Evolutionary conservation across 345 rosid genomes (phyloP), one percentile per base, ranked within the genome.

Genomic region (Pugionium cornutum): DNA sequence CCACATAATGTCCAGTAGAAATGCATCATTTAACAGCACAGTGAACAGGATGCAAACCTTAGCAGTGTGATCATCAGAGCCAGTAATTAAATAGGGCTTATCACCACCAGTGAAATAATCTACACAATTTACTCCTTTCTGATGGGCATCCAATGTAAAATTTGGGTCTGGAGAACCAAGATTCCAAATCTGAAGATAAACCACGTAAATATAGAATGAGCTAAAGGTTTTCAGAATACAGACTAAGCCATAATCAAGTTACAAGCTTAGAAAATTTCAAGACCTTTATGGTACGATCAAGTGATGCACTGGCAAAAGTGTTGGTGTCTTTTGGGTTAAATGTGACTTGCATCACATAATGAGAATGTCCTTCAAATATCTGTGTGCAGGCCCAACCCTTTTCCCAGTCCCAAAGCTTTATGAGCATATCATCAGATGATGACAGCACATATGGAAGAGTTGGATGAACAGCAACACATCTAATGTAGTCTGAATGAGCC

Each of bases 361-460:
- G 99, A 6, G 99, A 94, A 58, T 94, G 99, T 10, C 99, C 99
- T 77, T 90, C 99, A 65, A 94, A 94, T 46, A 88, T 84, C 70
- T 86, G 95, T 68, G 92, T 81, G 69, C 96, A 90, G 28, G 77
- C 80, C 99, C 99, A 94, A 68, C 89, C 91, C 78, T 90, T 90
- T 74, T 94, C 99, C 99, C 99, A 94, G 70, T 94, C 97, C 99
- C 99, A 94, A 66, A 94, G 91, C 79, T 94, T 94, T 56, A 94
- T 87, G 71, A 88, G 96, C 95, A 86, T 94, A 79, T 94, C 99
- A 85, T 94, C 99, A 28, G 99, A 94, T 31, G 96, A 80, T 47
- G 99, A 90, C 76, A 94, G 64, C 77, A 94, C 89, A 68, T 83
- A 88, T 3, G 99, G 97, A 66, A 84, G 88, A 5, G 86, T 87